A percentile compares a stretch with the other conserved stretches of the same genome.
Conservation (phyloP, 495 filamentous ascomycete genomes). For the Filosporella fistucella region DNA sequence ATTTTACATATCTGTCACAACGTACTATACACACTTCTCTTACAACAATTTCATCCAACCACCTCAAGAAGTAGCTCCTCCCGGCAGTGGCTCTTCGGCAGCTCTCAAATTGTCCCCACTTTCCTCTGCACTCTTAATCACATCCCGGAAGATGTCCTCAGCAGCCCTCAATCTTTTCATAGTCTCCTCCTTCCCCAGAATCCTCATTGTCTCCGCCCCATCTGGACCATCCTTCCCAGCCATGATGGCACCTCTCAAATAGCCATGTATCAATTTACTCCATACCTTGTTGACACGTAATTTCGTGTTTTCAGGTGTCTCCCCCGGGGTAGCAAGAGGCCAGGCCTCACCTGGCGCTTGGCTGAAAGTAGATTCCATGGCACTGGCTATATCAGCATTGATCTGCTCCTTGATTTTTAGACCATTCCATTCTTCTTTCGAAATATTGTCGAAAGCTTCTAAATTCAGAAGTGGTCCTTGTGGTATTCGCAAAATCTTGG, state of each 20-base stretch:
- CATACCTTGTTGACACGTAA: slow-evolving; percentile 22
- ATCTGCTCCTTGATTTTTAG: neutral
- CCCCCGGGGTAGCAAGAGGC: too few relatives aligned
- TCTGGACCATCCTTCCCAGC: slow-evolving; percentile 55
- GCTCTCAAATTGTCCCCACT: neutral
- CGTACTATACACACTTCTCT: slow-evolving; percentile 1
- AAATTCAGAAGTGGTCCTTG: neutral
- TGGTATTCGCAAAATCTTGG: slow-evolving; percentile 29
- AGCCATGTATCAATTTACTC: slow-evolving; percentile 41
- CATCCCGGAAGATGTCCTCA: neutral
- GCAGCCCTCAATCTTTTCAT: slow-evolving; percentile 44
- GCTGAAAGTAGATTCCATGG: neutral
- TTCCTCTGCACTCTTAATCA: neutral
- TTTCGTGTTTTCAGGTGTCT: slow-evolving; percentile 41
- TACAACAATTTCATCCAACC: neutral
- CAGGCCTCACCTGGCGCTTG: neutral
- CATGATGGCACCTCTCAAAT: slow-evolving; percentile 64
- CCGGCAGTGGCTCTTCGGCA: too few relatives aligned
- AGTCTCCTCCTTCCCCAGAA: slow-evolving; percentile 59
- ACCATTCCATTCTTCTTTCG: slow-evolving; percentile 2
- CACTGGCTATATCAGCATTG: slow-evolving; percentile 38
- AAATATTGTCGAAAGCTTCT: slow-evolving; percentile 8
- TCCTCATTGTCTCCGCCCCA: slow-evolving; percentile 51
- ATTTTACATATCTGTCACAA: slow-evolving; percentile 1
- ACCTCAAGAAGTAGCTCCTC: too few relatives aligned